phyloP scores from a whole-genome alignment of 1,284 basidiomycete species.

The Caloboletus inedulis region DNA sequence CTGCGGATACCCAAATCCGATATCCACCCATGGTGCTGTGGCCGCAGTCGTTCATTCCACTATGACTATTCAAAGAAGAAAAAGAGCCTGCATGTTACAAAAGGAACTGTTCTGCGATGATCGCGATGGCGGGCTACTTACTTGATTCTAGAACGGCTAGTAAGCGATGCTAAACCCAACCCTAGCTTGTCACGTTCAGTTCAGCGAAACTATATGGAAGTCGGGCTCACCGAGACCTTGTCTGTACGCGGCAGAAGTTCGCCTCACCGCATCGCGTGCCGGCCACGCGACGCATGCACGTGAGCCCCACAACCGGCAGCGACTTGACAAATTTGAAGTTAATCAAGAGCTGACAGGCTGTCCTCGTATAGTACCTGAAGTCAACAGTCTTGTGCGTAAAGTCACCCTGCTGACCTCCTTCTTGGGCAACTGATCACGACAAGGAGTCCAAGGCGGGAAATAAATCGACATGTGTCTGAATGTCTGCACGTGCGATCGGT shows the following conservation, averaged over 20 bases:
- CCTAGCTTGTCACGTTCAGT: not conserved
- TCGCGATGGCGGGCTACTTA: not conserved
- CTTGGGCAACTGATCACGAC: not conserved
- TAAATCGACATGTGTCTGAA: not conserved
- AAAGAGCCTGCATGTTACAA: not conserved
- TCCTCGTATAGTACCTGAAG: not conserved
- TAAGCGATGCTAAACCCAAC: not conserved
- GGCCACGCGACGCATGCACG: slow-evolving; percentile 4
- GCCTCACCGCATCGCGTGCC: slow-evolving; percentile 12
- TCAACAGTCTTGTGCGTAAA: not conserved
- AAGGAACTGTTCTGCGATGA: not conserved
- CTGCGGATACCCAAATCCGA: not conserved
- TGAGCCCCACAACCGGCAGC: slow-evolving; percentile 6
- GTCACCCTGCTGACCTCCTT: not conserved
- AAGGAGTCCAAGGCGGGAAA: slow-evolving; percentile 1
- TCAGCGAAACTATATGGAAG: not conserved
- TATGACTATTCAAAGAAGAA: not conserved
- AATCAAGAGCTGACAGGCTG: not conserved
- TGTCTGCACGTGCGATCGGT: not conserved
- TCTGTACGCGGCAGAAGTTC: not conserved
- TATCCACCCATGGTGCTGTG: not conserved
- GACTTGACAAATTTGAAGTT: not conserved
- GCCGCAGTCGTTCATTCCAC: no score
- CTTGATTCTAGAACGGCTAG: not conserved
- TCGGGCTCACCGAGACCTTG: not conserved